A percentile compares a stretch with the other conserved stretches of the same genome.
Evolutionary conservation across 441 rosid species (phyloP).

Genomic region (Pelargonium myrrhifolium): DNA sequence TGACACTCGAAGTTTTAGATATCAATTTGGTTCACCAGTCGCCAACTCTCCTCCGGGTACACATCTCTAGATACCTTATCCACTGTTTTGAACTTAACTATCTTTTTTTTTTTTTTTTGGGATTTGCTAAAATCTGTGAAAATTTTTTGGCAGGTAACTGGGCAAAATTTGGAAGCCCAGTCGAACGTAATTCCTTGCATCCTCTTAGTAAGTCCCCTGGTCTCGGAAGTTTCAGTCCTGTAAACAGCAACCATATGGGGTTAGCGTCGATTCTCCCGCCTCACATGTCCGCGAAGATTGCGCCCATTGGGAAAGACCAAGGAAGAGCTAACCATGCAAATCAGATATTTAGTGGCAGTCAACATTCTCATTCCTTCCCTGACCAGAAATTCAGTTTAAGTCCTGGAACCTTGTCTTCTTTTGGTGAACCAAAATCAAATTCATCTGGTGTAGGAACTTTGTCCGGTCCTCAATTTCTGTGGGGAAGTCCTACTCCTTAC

Average conservation of each 20-base stretch:
- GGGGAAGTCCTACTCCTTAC: constrained; percentile 74
- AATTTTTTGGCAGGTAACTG: constrained; percentile 53
- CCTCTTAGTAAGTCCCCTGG: constrained; percentile 49
- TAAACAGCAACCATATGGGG: constrained; percentile 44
- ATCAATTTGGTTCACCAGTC: constrained; percentile 72
- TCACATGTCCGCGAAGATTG: constrained; percentile 45
- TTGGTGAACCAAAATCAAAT: constrained; percentile 42
- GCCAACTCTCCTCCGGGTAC: constrained; percentile 80
- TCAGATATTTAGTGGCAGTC: constrained; percentile 36
- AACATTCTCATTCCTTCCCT: constrained; percentile 49
- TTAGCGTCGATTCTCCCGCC: constrained; percentile 70
- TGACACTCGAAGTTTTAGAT: constrained; percentile 52
- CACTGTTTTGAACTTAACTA: constrained; percentile 8
- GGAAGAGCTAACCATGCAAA: constrained; percentile 40
- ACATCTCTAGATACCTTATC: constrained; percentile 11
- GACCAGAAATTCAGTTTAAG: constrained; percentile 46
- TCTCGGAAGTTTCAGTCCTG: constrained; percentile 44
- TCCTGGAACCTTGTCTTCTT: constrained; percentile 45
- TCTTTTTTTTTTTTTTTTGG: background rate
- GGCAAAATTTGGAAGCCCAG: constrained; percentile 67
- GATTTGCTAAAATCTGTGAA: constrained; percentile 13
- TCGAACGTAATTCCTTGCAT: constrained; percentile 48
- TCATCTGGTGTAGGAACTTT: constrained; percentile 58
- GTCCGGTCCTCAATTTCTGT: constrained; percentile 68
- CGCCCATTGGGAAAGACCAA: constrained; percentile 67